Conservation (phyloP, 148 eudicot species). For the Diospyros lotus region DNA sequence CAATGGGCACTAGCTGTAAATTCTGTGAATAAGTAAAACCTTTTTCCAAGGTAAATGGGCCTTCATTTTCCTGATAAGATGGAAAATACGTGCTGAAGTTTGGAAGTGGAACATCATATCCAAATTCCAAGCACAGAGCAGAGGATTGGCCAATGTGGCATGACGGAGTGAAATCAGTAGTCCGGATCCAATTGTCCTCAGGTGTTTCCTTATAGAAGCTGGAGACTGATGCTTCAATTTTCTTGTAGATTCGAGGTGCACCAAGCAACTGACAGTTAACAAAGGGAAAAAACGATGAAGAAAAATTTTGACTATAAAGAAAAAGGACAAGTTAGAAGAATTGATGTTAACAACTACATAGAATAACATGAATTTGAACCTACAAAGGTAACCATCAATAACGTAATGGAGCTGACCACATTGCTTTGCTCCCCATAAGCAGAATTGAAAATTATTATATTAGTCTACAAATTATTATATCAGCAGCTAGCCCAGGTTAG, state of each 20-base stretch:
- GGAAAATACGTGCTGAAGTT: constrained; percentile 45
- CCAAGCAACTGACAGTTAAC: constrained; percentile 42
- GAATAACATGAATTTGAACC: background rate
- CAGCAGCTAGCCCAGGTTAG: no score
- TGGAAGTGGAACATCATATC: constrained; percentile 34
- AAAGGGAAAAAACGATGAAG: background rate
- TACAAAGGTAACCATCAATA: no score
- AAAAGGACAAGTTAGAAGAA: background rate
- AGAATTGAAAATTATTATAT: no score
- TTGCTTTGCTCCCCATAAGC: background rate
- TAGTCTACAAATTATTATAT: no score
- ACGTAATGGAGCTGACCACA: background rate
- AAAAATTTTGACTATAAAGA: background rate
- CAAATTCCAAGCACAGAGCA: constrained; percentile 62
- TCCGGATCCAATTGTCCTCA: constrained; percentile 69
- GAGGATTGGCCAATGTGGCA: constrained; percentile 70
- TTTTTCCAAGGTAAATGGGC: constrained; percentile 29
- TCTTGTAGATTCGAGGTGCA: constrained; percentile 61
- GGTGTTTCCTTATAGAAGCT: constrained; percentile 40
- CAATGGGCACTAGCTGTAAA: constrained; percentile 54
- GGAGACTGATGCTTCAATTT: constrained; percentile 21
- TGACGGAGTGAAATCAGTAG: constrained; percentile 68
- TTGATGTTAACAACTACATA: background rate
- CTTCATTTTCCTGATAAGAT: constrained; percentile 38
- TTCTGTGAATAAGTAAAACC: constrained; percentile 42